These are phyloP conservation scores for Blastobotrys chiropterorum DNA, from an alignment of 805 yeast genomes.

Conservation along the genomic window DNA sequence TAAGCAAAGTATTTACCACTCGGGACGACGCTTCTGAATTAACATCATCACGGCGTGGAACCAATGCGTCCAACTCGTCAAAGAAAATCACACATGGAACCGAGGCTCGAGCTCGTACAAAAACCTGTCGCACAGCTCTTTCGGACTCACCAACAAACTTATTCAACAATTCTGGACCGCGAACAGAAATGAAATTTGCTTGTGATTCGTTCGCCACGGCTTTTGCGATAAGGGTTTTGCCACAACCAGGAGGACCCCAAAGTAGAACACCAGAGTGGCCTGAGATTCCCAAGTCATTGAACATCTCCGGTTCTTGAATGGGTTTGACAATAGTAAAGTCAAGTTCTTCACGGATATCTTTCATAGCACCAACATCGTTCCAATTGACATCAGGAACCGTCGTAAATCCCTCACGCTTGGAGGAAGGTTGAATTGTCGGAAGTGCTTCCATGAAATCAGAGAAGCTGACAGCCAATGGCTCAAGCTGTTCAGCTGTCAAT, in stretches of 20 bases:
- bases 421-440: conserved; percentile 93
- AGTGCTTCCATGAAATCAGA: conserved; percentile 79
- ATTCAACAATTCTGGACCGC: conserved; percentile 92
- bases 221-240: conserved; percentile 91
- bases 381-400: conserved; percentile 97
- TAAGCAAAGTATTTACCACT: conserved; percentile 88
- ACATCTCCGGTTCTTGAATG: conserved; percentile 84
- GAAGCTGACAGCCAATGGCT: conserved; percentile 65
- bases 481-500: conserved; percentile 66
- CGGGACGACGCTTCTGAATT: conserved; percentile 85
- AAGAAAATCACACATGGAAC: conserved; percentile 92
- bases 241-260: conserved; percentile 99
- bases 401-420: conserved; percentile 97
- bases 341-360: conserved; percentile 73
- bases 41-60: conserved; percentile 86
- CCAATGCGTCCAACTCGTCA: conserved; percentile 93
- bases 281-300: conserved; percentile 82
- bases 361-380: conserved; percentile 89
- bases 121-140: conserved; percentile 87
- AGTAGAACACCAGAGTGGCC: conserved; percentile 95
- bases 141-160: conserved; percentile 97
- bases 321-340: conserved; percentile 99
- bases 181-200: conserved; percentile 91
- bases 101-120: conserved; percentile 85
- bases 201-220: conserved; percentile 97